Conservation (phyloP, 108 stramenopile species). For the Cyclostephanos tholiformis region DNA sequence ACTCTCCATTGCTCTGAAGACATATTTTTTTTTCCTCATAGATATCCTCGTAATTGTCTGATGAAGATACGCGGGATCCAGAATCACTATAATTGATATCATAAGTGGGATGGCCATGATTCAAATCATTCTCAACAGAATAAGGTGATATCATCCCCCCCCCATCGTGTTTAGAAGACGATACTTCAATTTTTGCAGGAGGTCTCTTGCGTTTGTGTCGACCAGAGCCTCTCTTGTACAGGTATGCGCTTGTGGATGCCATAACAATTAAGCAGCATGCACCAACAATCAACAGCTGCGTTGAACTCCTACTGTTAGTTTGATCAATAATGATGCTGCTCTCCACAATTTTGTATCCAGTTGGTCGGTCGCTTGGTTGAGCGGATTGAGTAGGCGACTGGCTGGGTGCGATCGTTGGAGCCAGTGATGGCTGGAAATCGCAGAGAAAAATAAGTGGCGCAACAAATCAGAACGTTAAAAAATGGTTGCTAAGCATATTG, state of each 20-base stretch:
- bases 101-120: not conserved
- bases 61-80: not conserved
- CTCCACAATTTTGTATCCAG: not conserved
- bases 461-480: not conserved
- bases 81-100: conserved; percentile 2
- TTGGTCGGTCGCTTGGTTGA: conserved; percentile 17
- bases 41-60: not conserved
- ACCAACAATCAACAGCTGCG: conserved; percentile 33
- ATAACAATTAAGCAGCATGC: conserved; percentile 28
- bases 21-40: not conserved
- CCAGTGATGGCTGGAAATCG: conserved; percentile 6
- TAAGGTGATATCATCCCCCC: conserved; percentile 15
- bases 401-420: conserved; percentile 5
- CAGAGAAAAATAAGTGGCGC: not conserved
- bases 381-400: conserved; percentile 12
- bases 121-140: not conserved
- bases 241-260: conserved; percentile 25
- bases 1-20: not conserved
- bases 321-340: conserved; percentile 24
- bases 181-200: conserved; percentile 15
- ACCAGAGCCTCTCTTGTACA: conserved; percentile 20
- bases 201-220: conserved; percentile 1
- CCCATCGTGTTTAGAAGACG: conserved; percentile 10
- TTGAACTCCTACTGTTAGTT: conserved; percentile 10
- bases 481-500: not conserved